A percentile compares a stretch with the other conserved stretches of the same genome.
Conservation (phyloP, 1,284 basidiomycete species). For the Sporisorium sorghi region DNA sequence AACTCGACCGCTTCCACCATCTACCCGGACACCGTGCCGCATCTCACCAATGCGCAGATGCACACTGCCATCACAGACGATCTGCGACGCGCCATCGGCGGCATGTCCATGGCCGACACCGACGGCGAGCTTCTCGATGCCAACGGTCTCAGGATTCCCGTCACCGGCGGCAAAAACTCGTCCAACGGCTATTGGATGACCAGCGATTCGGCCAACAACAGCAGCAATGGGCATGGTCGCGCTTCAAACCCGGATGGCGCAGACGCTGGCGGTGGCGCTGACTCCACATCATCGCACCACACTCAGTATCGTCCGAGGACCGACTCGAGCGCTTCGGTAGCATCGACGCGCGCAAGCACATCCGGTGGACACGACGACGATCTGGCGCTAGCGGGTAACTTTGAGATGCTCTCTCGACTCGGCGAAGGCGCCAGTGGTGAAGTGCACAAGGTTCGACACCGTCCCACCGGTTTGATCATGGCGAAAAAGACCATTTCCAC, state of each 20-base stretch:
- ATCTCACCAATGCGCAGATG: conserved; percentile 50
- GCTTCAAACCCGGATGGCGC: neutral
- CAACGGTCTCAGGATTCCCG: conserved; percentile 42
- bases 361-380: conserved; percentile 48
- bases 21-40: conserved; percentile 60
- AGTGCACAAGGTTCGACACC: conserved; percentile 88
- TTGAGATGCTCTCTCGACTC: conserved; percentile 80
- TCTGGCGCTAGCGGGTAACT: conserved; percentile 71
- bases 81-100: conserved; percentile 59
- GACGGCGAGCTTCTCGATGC: conserved; percentile 45
- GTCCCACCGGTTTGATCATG: conserved; percentile 81
- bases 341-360: conserved; percentile 26
- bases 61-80: conserved; percentile 61
- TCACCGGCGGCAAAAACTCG: conserved; percentile 32
- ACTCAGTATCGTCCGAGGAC: conserved; percentile 13
- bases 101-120: conserved; percentile 48
- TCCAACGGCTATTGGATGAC: conserved; percentile 46
- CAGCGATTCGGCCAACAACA: conserved; percentile 15
- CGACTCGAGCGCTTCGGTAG: conserved; percentile 26
- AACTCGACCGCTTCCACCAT: conserved; percentile 44
- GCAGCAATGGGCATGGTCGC: conserved; percentile 14
- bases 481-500: conserved; percentile 97
- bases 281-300: conserved; percentile 6
- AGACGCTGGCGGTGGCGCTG: neutral
- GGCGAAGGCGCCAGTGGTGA: conserved; percentile 97